Conservation (phyloP, 495 filamentous ascomycete species). For the Aspergillus incahuasiensis region DNA sequence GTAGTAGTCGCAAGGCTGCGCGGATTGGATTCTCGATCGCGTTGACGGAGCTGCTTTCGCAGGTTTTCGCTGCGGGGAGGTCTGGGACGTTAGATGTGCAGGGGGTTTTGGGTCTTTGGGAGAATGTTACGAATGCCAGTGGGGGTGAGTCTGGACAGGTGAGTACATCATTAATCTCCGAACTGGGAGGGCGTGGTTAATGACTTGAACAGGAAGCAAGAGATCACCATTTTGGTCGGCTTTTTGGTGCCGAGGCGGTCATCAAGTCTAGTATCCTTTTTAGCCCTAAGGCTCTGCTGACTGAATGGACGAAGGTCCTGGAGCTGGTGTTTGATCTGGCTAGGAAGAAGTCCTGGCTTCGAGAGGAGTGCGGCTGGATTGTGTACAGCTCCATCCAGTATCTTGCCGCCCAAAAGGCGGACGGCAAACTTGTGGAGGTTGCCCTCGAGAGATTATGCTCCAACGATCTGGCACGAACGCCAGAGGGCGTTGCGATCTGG, state of each 20-base stretch:
- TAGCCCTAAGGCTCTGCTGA: constrained; percentile 36
- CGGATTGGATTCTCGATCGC: constrained; percentile 88
- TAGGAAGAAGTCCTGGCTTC: constrained; percentile 75
- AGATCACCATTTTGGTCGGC: constrained; percentile 75
- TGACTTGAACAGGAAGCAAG: constrained; percentile 62
- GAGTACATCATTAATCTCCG: neutral
- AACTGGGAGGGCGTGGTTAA: neutral
- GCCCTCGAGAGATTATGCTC: constrained; percentile 59
- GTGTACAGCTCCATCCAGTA: constrained; percentile 46
- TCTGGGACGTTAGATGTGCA: constrained; percentile 35
- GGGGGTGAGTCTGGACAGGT: constrained; percentile 63
- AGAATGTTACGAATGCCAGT: constrained; percentile 59
- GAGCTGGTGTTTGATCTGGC: constrained; percentile 52
- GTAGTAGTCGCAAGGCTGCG: constrained; percentile 85
- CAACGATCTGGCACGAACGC: constrained; percentile 64
- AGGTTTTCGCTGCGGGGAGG: constrained; percentile 37
- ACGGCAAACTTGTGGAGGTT: constrained; percentile 46
- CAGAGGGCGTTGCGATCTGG: constrained; percentile 90
- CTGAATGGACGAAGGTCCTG: constrained; percentile 58
- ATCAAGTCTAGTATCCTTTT: constrained; percentile 73
- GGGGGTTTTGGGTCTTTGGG: constrained; percentile 59
- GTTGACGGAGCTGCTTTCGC: constrained; percentile 71
- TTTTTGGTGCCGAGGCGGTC: constrained; percentile 84
- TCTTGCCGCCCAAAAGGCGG: constrained; percentile 34
- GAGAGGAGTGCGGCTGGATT: constrained; percentile 79